These are phyloP conservation scores for Flaveria brownii DNA, from an alignment of 129 eudicot species.

Conservation along the genomic window DNA sequence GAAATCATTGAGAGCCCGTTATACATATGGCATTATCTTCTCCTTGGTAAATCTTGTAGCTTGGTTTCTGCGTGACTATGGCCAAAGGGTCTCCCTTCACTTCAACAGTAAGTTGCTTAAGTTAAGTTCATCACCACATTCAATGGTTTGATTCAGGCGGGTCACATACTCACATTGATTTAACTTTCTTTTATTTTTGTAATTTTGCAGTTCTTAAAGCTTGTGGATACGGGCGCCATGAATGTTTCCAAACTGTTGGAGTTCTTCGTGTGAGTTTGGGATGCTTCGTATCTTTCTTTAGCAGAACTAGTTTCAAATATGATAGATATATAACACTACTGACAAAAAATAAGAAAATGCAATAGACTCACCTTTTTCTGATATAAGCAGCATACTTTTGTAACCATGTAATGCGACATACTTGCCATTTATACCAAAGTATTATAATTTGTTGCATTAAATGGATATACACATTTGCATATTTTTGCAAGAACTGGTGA, in stretches of 20 bases:
- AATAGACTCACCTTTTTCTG: background rate
- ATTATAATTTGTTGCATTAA: background rate
- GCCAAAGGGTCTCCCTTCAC: constrained; percentile 51
- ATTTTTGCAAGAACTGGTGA: background rate
- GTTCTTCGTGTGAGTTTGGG: constrained; percentile 94
- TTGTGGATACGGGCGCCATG: constrained; percentile 61
- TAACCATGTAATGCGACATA: background rate
- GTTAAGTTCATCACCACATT: background rate
- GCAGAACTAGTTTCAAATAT: background rate
- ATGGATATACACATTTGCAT: constrained; percentile 8
- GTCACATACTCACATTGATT: background rate
- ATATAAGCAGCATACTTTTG: background rate
- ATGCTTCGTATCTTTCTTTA: constrained; percentile 79
- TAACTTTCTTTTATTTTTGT: background rate
- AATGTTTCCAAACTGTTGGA: constrained; percentile 81
- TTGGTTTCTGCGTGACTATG: constrained; percentile 92
- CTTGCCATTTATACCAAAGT: background rate
- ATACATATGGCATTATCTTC: constrained; percentile 79
- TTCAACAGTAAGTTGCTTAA: constrained; percentile 59
- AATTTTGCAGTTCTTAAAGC: constrained; percentile 61
- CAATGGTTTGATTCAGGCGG: background rate
- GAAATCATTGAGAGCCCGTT: constrained; percentile 73
- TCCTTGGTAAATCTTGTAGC: constrained; percentile 67
- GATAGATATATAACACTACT: background rate
- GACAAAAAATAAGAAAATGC: background rate